Evolutionary conservation across 257 asterid genomes (phyloP).

Genomic region (Solanum megistacrolobum): DNA sequence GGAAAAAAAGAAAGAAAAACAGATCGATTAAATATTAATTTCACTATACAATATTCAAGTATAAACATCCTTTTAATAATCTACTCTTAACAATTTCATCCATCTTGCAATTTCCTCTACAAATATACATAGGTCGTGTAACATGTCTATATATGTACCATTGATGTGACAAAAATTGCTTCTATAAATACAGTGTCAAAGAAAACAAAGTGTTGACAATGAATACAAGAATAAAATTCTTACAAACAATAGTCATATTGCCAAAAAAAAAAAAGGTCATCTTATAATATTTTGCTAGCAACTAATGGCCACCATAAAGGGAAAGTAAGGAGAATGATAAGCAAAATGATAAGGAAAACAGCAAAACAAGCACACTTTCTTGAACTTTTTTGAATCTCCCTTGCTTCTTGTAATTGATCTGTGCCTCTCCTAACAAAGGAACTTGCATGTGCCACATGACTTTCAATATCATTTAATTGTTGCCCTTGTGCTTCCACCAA

Average conservation of each 20-base stretch:
- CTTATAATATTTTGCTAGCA: not conserved
- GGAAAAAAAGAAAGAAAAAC: not conserved
- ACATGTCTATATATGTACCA: not conserved
- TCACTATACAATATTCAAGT: not conserved
- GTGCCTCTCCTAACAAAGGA: slow-evolving; percentile 32
- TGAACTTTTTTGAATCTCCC: slow-evolving; percentile 22
- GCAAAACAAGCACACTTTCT: slow-evolving; percentile 30
- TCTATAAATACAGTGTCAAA: not conserved
- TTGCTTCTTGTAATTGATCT: slow-evolving; percentile 25
- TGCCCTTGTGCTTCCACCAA: slow-evolving; percentile 39
- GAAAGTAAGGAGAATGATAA: slow-evolving; percentile 16
- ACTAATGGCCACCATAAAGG: slow-evolving; percentile 25
- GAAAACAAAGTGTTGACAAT: not conserved
- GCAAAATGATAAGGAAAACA: slow-evolving; percentile 10
- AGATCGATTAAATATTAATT: not conserved
- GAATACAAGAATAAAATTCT: not conserved
- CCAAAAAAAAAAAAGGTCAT: not conserved
- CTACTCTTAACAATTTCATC: not conserved
- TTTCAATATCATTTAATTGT: slow-evolving; percentile 30
- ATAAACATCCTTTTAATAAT: not conserved
- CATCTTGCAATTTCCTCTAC: not conserved
- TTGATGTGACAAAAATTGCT: not conserved
- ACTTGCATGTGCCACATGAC: slow-evolving; percentile 35
- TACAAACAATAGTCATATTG: not conserved
- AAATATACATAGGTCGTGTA: not conserved